A percentile compares a stretch with the other conserved stretches of the same genome.
These are phyloP conservation scores for Phytophthora pini DNA, from an alignment of 352 stramenopile genomes.

Conservation along the genomic window DNA sequence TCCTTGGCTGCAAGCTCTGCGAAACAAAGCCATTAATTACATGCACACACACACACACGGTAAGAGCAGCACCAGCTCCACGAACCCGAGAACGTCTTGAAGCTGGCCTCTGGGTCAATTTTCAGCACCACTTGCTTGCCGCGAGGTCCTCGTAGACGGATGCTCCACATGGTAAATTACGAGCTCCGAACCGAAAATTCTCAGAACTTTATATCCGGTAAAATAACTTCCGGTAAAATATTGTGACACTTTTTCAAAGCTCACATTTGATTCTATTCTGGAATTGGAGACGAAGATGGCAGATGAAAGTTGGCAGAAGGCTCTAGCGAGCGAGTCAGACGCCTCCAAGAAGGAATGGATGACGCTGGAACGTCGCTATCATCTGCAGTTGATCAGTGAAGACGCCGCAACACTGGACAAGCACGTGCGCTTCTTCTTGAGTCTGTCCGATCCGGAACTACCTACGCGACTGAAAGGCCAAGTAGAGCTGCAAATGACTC, in stretches of 20 bases:
- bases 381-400: conserved; percentile 39
- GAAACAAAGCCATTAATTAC: conserved; percentile 5
- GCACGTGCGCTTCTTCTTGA: conserved; percentile 54
- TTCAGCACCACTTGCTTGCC: conserved; percentile 63
- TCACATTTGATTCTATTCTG: background rate
- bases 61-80: conserved; percentile 5
- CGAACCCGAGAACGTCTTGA: conserved; percentile 64
- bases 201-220: conserved; percentile 5
- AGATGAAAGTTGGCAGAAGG: conserved; percentile 33
- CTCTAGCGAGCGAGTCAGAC: conserved; percentile 42
- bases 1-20: conserved; percentile 53
- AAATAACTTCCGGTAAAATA: too few species aligned
- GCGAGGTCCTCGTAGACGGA: conserved; percentile 67
- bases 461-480: conserved; percentile 58
- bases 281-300: conserved; percentile 14
- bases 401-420: conserved; percentile 23
- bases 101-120: conserved; percentile 41
- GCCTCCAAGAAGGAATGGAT: conserved; percentile 64
- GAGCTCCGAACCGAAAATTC: conserved; percentile 21
- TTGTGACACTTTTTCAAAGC: conserved; percentile 13
- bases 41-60: background rate
- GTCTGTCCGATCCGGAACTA: conserved; percentile 71
- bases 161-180: conserved; percentile 55
- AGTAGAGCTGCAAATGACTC: conserved; percentile 56
- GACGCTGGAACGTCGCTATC: conserved; percentile 70